These are phyloP conservation scores for Cryptococcus depauperatus DNA, from an alignment of 1,284 basidiomycete species.

Conservation along the genomic window DNA sequence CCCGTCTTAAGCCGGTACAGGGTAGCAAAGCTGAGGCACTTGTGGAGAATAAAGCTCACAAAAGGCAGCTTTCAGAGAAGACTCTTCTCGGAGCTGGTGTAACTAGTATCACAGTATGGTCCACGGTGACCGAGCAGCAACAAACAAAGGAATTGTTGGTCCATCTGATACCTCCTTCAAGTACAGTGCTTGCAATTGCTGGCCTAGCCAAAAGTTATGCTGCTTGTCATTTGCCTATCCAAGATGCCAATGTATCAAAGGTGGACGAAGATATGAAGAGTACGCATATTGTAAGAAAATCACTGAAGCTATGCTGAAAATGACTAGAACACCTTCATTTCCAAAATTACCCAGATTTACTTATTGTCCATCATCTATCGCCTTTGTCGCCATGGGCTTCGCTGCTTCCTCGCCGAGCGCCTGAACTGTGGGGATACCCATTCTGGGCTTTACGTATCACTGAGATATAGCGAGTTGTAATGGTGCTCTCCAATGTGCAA, in stretches of 20 bases:
- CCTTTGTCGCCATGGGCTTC: constrained; percentile 14
- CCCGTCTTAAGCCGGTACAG: constrained; percentile 1
- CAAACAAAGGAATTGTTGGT: constrained; percentile 1
- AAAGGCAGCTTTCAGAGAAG: not conserved
- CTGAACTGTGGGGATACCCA: constrained; percentile 34
- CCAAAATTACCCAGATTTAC: constrained; percentile 25
- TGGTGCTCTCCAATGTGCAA: not conserved
- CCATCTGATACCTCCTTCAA: constrained; percentile 11
- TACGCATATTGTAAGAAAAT: not conserved
- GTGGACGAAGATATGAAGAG: constrained; percentile 10
- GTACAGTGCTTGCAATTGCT: not conserved
- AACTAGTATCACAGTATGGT: constrained; percentile 3
- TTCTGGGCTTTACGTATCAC: constrained; percentile 34
- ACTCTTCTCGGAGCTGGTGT: not conserved
- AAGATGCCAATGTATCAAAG: constrained; percentile 3
- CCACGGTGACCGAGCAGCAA: not conserved
- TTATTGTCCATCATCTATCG: constrained; percentile 27
- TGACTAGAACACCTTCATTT: constrained; percentile 11
- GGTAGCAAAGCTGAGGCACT: not conserved
- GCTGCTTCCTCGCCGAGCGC: constrained; percentile 26
- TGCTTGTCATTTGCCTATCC: not conserved
- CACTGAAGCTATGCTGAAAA: not conserved
- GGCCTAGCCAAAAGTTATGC: constrained; percentile 5
- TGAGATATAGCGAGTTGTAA: constrained; percentile 30
- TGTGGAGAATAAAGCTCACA: not conserved